Evolutionary conservation across 768 basidiomycete species (phyloP).

Genomic region (Naematelia encephala): DNA sequence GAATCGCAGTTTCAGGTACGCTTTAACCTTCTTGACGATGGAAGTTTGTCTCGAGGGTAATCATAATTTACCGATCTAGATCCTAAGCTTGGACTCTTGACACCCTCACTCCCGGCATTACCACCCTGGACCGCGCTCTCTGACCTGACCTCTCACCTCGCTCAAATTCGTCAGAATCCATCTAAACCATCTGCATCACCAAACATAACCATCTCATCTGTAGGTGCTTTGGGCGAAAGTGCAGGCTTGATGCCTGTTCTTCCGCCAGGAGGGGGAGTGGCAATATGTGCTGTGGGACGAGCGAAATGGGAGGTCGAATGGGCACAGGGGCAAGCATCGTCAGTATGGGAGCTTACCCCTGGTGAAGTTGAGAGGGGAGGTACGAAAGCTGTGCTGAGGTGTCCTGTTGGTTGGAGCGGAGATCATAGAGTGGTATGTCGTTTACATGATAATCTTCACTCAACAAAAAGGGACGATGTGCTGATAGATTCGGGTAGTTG

Average conservation of each 20-base stretch:
- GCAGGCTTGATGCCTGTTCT: constrained; percentile 36
- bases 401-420: constrained; percentile 42
- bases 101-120: constrained; percentile 36
- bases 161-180: constrained; percentile 16
- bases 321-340: background rate
- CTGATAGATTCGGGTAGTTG: constrained; percentile 23
- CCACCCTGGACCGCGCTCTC: constrained; percentile 25
- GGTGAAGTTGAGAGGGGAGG: constrained; percentile 26
- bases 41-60: background rate
- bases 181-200: constrained; percentile 22
- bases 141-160: constrained; percentile 30
- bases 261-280: constrained; percentile 39
- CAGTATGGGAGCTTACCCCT: constrained; percentile 18
- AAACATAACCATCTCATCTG: constrained; percentile 39
- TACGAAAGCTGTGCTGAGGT: constrained; percentile 27
- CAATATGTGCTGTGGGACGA: constrained; percentile 41
- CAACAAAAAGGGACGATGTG: too few relatives aligned
- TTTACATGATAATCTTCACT: too few relatives aligned
- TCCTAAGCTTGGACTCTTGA: constrained; percentile 39
- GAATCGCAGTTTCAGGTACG: constrained; percentile 43
- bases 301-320: constrained; percentile 41
- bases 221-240: constrained; percentile 38
- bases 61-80: constrained; percentile 30
- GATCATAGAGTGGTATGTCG: constrained; percentile 45
- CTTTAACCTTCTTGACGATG: background rate